Evolutionary conservation across 345 rosid species (phyloP).

Genomic region (Cardamine chenopodiifolia): DNA sequence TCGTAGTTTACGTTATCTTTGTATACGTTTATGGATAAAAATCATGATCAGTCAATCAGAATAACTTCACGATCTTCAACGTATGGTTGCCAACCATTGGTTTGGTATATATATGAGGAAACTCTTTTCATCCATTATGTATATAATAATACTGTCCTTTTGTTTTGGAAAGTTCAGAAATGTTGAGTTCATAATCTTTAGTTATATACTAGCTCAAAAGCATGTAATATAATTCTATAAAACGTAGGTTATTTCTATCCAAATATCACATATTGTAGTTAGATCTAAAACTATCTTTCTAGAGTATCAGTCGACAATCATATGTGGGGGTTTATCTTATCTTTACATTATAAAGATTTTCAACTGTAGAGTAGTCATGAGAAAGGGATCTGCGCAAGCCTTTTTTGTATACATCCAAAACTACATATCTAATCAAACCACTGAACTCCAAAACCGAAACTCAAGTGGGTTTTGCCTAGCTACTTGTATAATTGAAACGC

Average conservation of each 20-base stretch:
- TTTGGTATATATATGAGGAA: too few species aligned
- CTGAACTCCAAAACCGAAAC: conserved; percentile 11
- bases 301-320: background rate
- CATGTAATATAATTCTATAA: too few species aligned
- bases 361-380: background rate
- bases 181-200: too few species aligned
- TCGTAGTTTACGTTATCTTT: conserved; percentile 1
- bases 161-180: background rate
- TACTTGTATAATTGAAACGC: conserved; percentile 32
- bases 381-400: background rate
- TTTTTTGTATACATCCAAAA: background rate
- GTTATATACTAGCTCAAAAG: too few species aligned
- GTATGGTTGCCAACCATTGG: too few species aligned
- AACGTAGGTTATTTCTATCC: too few species aligned
- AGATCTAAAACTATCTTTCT: background rate
- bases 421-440: background rate
- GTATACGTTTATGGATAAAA: conserved; percentile 13
- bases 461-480: conserved; percentile 28
- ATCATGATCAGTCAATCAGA: conserved; percentile 9
- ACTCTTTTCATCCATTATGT: background rate
- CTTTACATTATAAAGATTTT: background rate
- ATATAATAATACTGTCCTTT: too few species aligned
- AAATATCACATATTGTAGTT: background rate
- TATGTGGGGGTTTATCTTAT: background rate
- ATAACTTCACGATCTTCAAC: too few species aligned